phyloP scores from a whole-genome alignment of 2,329 filamentous ascomycete genomes.

The Monosporascus sp. region DNA sequence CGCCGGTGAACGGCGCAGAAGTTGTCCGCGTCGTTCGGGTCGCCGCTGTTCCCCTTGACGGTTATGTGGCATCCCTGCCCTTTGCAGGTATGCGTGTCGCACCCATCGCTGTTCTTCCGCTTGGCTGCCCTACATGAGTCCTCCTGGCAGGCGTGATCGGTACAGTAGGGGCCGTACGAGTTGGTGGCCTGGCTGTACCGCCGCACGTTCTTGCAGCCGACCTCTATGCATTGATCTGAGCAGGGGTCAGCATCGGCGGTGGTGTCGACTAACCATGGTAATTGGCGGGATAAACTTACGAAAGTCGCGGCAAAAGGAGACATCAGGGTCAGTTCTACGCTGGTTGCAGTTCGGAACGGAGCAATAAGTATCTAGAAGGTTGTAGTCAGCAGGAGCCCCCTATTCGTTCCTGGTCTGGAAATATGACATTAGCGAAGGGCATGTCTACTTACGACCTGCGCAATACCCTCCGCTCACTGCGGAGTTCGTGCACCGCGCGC shows the following conservation, averaged over 20 bases:
- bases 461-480: background rate
- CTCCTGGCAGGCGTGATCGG: conserved; percentile 8
- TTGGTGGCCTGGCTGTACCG: background rate
- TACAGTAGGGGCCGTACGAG: background rate
- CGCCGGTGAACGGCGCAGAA: conserved; percentile 15
- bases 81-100: conserved; percentile 15
- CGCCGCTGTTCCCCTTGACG: conserved; percentile 6
- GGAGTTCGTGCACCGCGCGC: background rate
- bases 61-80: conserved; percentile 5
- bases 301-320: background rate
- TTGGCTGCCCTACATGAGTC: background rate
- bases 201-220: background rate
- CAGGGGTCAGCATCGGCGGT: background rate
- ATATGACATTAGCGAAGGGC: background rate
- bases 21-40: background rate
- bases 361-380: background rate
- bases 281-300: background rate
- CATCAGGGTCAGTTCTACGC: background rate
- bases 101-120: background rate
- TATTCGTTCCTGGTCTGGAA: background rate
- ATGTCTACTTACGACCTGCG: background rate
- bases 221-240: background rate
- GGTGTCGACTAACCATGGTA: background rate
- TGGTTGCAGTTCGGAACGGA: conserved; percentile 6
- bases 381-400: background rate